These are phyloP conservation scores for Mycena chlorophos DNA, from an alignment of 768 basidiomycete species.

Conservation along the genomic window DNA sequence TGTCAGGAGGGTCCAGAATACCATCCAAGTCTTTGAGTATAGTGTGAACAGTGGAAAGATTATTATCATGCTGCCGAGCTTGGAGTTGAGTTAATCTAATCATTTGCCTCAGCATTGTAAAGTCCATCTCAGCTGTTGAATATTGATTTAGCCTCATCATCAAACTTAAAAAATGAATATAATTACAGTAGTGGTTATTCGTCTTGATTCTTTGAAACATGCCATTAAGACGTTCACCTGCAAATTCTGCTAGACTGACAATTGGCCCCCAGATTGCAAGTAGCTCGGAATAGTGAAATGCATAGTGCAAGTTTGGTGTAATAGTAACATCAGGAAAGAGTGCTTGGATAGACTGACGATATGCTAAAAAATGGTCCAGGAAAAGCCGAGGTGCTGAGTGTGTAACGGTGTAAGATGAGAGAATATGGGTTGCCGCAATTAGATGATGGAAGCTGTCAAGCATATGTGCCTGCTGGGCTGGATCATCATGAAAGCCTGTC, in stretches of 20 bases:
- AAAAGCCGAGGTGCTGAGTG: constrained; percentile 5
- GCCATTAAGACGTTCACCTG: constrained; percentile 34
- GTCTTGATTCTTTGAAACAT: constrained; percentile 26
- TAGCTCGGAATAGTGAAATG: constrained; percentile 31
- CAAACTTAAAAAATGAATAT: background rate
- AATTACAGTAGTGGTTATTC: constrained; percentile 22
- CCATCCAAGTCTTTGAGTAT: too few relatives aligned
- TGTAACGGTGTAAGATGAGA: constrained; percentile 11
- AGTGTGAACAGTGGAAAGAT: too few relatives aligned
- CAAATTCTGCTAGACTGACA: constrained; percentile 30
- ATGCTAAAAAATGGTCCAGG: background rate
- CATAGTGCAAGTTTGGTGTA: constrained; percentile 36
- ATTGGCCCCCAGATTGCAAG: constrained; percentile 35
- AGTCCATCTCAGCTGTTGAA: constrained; percentile 9
- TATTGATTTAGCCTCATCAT: background rate
- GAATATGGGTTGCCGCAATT: constrained; percentile 15
- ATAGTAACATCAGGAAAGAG: constrained; percentile 25
- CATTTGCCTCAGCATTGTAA: constrained; percentile 17
- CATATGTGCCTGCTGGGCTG: background rate
- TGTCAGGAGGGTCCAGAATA: too few relatives aligned
- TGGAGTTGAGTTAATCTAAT: background rate
- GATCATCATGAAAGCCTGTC: constrained; percentile 3
- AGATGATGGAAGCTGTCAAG: constrained; percentile 12
- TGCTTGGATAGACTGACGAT: constrained; percentile 19
- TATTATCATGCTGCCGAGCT: too few relatives aligned